Base-by-base conservation (phyloP, 306 rosid genomes). In the Rosa chinensis region DNA sequence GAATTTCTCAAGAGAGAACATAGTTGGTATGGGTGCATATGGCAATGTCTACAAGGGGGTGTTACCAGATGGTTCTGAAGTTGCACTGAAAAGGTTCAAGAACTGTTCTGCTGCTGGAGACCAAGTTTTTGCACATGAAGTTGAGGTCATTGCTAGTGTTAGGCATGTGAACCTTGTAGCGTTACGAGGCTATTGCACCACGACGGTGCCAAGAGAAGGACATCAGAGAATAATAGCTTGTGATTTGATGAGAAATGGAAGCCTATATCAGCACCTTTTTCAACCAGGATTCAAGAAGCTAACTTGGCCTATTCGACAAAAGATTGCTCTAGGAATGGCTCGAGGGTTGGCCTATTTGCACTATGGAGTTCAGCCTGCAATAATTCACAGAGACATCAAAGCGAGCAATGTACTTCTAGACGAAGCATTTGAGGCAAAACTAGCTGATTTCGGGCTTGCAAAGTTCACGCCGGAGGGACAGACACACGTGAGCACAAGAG, bases 11-110 rank as follows among this genome's bases (percentile, higher is more conserved):
- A 69, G 78, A 64, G 77, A 83, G 11, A 83, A 83, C 50, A 74
- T 74, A 21, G 59, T 82, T 20, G 86, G 82, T 1, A 47, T 18
- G 44, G 80, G 80, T 25, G 82, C 73, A 74, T 82, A 67, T 78
- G 80, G 85, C n/a, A 82, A 78, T 58, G 79, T 82, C 21, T 78
- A 82, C 45, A 82, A 73, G 39, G 85, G 85, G 58, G 56, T 68
- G 9, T 68, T 82, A 44, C 50, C 44, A 40, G 77, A 79, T 61
- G 86, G 83, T 2, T 83, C 80, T 6, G 74, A 83, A 32, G 80
- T 83, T 70, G 83, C 86, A 12, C 47, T 83, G 55, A 83, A 83
- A 50, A 78, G 86, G 82, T 83, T 75, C 74, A 83, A 83, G 74
- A 69, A 79, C 62, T 69, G 77, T 52, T 83, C 83, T 49, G 77